These are phyloP conservation scores for Kalanchoe fedtschenkoi DNA, from an alignment of 164 flowering plant species.

Conservation along the genomic window DNA sequence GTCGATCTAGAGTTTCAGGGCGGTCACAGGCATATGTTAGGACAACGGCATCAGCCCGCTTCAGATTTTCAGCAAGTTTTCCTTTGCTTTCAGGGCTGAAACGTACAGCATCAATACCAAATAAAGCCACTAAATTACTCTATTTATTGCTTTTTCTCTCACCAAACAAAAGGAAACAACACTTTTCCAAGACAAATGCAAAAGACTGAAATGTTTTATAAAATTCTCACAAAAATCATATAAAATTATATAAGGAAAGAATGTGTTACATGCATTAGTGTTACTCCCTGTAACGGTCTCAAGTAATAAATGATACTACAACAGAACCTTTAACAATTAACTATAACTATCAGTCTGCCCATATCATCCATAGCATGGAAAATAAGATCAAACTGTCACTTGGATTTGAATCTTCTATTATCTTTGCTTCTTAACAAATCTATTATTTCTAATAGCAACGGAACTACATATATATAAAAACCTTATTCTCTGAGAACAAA, in stretches of 20 bases:
- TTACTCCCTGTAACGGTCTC: too few species aligned
- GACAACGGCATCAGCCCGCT: slow-evolving; percentile 82
- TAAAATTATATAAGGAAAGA: too few species aligned
- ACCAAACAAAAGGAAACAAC: background rate
- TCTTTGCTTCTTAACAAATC: too few species aligned
- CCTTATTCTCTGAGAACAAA: background rate
- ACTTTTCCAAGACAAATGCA: too few species aligned
- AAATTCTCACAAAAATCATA: too few species aligned
- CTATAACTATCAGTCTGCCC: background rate
- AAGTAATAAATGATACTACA: background rate
- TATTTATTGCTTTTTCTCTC: background rate
- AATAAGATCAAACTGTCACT: too few species aligned
- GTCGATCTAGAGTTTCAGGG: slow-evolving; percentile 56
- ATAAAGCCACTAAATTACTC: too few species aligned
- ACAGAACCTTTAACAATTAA: background rate
- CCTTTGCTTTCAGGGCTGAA: slow-evolving; percentile 50
- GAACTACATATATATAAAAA: background rate
- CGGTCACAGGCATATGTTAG: slow-evolving; percentile 91
- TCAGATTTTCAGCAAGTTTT: slow-evolving; percentile 61
- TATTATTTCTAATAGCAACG: too few species aligned
- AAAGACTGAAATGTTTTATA: too few species aligned
- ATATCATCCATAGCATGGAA: background rate
- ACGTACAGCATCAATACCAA: background rate
- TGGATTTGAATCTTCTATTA: too few species aligned
- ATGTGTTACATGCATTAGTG: too few species aligned